phyloP scores from a whole-genome alignment of 371 early-diverging fungal species.

The Mucor plumbeus region DNA sequence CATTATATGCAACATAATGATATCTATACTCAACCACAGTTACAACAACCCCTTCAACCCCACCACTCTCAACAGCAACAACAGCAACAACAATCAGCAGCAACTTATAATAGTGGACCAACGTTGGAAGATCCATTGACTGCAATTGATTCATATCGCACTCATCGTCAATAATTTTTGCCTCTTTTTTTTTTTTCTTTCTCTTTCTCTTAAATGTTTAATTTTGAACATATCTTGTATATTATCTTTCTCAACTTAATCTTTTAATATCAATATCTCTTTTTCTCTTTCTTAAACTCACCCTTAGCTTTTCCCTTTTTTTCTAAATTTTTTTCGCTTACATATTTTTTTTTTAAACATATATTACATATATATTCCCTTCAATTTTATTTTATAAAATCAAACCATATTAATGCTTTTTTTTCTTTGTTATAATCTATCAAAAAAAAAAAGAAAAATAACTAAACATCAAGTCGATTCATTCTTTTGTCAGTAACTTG shows the following conservation, averaged over 20 bases:
- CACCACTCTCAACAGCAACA: constrained; percentile 11
- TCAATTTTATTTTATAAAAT: background rate
- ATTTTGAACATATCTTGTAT: background rate
- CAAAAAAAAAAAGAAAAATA: background rate
- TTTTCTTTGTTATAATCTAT: background rate
- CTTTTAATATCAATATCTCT: too few species aligned
- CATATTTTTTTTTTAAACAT: background rate
- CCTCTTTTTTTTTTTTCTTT: constrained; percentile 1
- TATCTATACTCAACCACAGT: background rate
- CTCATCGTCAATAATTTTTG: constrained; percentile 7
- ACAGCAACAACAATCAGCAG: background rate
- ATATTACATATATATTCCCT: constrained; percentile 1
- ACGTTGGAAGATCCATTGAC: constrained; percentile 36
- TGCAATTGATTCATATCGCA: constrained; percentile 33
- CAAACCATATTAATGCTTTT: background rate
- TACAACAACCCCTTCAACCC: constrained; percentile 6
- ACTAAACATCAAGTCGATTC: background rate
- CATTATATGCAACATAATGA: constrained; percentile 6
- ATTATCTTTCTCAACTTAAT: background rate
- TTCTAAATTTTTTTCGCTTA: background rate
- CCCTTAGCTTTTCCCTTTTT: background rate
- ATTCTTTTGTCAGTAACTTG: constrained; percentile 50
- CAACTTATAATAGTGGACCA: constrained; percentile 24
- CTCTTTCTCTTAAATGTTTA: background rate
- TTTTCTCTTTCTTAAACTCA: too few species aligned